Evolutionary conservation across 306 rosid genomes (phyloP), one percentile per base, ranked within the genome.

Genomic region (Dalbergia cultrata): DNA sequence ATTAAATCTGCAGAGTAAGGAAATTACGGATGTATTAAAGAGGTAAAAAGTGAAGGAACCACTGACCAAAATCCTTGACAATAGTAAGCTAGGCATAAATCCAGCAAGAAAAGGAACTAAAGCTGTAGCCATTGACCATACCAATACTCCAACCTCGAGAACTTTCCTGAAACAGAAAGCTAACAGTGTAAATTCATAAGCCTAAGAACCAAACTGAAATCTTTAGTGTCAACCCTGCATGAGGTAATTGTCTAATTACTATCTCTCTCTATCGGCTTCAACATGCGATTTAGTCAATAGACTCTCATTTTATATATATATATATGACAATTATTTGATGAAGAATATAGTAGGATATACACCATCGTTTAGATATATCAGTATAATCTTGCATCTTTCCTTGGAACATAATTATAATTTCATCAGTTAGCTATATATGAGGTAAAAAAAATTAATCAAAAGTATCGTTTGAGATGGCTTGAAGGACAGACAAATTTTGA

Each of bases 61-160:
- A 79, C 89, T 67, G 78, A 95, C 99, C 98, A 95, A 82, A 86
- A 93, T 81, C 81, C 99, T 91, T 60, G 98, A 85, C 44, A 93
- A 56, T 72, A 92, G 68, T 82, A 95, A 92, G 76, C 96, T 86
- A 31, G 99, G 99, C 89, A 94, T 84, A 77, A 75, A 90, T 82
- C 99, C 99, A 88, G 94, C 94, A 89, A 91, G 79, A 44, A 85
- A n/a, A 76, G 99, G 99, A 63, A 93, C 98, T 62, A 91, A 80
- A 13, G 89, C 95, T 47, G 99, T 95, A 72, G 99, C 92, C 80
- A 90, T 22, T 67, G 99, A 95, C 98, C 99, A 95, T 81, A 84
- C 74, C 47, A 95, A 85, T 14, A 95, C 98, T 44, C 99, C 99
- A 77, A 93, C 41, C 85, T 83, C 67, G 70, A 95, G 93, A 88